Evolutionary conservation across 208 protist species (phyloP), one percentile per base, ranked within the genome.

Genomic region (Trichomonas tenax): DNA sequence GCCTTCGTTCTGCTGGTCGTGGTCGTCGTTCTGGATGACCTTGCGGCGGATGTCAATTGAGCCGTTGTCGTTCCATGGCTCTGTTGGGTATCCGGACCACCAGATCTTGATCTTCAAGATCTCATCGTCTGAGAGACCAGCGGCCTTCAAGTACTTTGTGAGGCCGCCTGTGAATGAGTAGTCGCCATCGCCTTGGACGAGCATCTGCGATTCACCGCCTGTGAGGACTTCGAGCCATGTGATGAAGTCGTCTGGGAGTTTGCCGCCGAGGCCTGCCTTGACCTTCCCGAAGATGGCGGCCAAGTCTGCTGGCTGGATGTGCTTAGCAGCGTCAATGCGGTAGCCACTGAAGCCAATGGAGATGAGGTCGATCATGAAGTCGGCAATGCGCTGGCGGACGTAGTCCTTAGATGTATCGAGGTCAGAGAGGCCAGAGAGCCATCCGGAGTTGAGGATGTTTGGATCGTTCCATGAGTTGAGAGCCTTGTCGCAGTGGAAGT

Each of bases 71-170:
- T 44, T 86, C 17, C 1, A 31, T 17, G 97, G 96, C 82, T 97
- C 97, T 14, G 96, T 95, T 40, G 97, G 97, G 63, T 98, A 98
- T 15, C 63, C 96, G 11, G 63, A 86, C 58, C 97, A 82, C 98
- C 98, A 98, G 44, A 98, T 98, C 45, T 98, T 98, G 8, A 98
- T 97, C 46, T 98, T 97, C 23, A 97, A 63, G 38, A 98, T 72
- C 34, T 98, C 97, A 14, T 82, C 81, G 0, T 86, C 21, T 31
- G 11, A 82, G 23, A 98, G 95, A 11, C 97, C 97, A 36, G 9
- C 44, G 6, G 44, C 72, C 15, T 38, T 17, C 11, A 98, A 72
- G 17, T 72, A 15, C 31, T 97, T 44, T 0, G 4, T 36, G 21
- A 98, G 63, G 23, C 82, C n/a, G n/a, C 40, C 15, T 46, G 95